phyloP scores from a whole-genome alignment of 805 yeast genomes.

The Dipodascopsis tothii region DNA sequence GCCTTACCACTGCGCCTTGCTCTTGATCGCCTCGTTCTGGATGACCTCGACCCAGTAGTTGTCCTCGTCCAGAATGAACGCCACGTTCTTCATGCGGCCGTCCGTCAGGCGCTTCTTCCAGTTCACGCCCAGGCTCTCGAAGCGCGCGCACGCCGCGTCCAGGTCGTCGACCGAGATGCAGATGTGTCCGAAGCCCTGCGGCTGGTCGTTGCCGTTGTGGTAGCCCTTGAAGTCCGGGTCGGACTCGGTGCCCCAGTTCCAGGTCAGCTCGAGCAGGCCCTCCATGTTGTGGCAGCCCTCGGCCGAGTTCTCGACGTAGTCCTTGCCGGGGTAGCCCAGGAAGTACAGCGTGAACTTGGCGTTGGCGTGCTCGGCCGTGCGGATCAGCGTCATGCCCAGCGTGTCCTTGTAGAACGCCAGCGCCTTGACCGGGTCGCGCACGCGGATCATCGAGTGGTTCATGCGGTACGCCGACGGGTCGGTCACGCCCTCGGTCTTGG shows the following conservation, averaged over 20 bases:
- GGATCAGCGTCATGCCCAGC: constrained; percentile 70
- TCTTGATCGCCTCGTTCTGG: constrained; percentile 21
- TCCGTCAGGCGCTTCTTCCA: constrained; percentile 42
- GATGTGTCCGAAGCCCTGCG: constrained; percentile 82
- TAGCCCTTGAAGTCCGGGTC: constrained; percentile 65
- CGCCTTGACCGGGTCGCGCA: constrained; percentile 72
- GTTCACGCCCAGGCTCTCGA: constrained; percentile 39
- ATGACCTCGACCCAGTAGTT: constrained; percentile 76
- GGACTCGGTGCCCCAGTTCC: constrained; percentile 89
- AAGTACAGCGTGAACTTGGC: constrained; percentile 85
- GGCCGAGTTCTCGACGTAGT: constrained; percentile 39
- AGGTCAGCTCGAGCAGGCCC: constrained; percentile 80
- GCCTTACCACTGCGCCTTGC: constrained; percentile 16
- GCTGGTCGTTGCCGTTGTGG: constrained; percentile 73
- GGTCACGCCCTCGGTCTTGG: constrained; percentile 38
- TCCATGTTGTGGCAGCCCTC: constrained; percentile 39
- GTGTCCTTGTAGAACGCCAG: constrained; percentile 70
- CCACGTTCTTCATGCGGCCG: constrained; percentile 54
- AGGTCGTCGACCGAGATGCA: constrained; percentile 66
- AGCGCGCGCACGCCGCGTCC: constrained; percentile 45
- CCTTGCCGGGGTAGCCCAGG: constrained; percentile 53
- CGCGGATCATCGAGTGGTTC: constrained; percentile 46
- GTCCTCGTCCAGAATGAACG: constrained; percentile 81
- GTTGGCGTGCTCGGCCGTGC: constrained; percentile 47
- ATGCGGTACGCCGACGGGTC: constrained; percentile 26